phyloP scores from a whole-genome alignment of 768 basidiomycete species.

The Mycena venus region DNA sequence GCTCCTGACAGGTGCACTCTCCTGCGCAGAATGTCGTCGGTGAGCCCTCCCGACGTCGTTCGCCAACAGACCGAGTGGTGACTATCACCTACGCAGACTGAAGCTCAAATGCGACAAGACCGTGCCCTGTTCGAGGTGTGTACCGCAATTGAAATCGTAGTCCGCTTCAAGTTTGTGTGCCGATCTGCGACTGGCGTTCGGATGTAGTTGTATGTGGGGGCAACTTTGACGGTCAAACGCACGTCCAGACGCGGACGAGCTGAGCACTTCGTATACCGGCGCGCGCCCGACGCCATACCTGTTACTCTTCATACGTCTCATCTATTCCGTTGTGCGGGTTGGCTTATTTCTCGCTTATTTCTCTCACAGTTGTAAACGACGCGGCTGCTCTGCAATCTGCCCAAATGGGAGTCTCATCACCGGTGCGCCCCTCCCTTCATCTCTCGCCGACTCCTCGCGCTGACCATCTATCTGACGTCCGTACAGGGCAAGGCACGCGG shows the following conservation, averaged over 20 bases:
- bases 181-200: too few species aligned
- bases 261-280: too few species aligned
- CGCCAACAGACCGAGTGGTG: too few species aligned
- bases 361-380: conserved; percentile 67
- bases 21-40: conserved; percentile 77
- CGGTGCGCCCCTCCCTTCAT: conserved; percentile 39
- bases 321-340: too few species aligned
- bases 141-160: too few species aligned
- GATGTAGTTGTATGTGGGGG: too few species aligned
- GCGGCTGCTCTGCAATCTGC: conserved; percentile 84
- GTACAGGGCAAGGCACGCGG: conserved; percentile 77
- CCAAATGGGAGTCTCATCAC: conserved; percentile 84
- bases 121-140: conserved; percentile 68
- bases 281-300: not conserved
- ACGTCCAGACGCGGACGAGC: too few species aligned
- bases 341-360: not conserved
- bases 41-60: conserved; percentile 39
- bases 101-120: conserved; percentile 85
- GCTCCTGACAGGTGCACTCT: too few species aligned
- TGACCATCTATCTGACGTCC: not conserved
- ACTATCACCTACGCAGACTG: too few species aligned
- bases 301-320: too few species aligned
- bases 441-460: too few species aligned
- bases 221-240: too few species aligned
- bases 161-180: not conserved